A percentile compares a stretch with the other conserved stretches of the same genome.
Evolutionary conservation across 352 stramenopile species (phyloP).

Genomic region (Thalassiosira oceanica): DNA sequence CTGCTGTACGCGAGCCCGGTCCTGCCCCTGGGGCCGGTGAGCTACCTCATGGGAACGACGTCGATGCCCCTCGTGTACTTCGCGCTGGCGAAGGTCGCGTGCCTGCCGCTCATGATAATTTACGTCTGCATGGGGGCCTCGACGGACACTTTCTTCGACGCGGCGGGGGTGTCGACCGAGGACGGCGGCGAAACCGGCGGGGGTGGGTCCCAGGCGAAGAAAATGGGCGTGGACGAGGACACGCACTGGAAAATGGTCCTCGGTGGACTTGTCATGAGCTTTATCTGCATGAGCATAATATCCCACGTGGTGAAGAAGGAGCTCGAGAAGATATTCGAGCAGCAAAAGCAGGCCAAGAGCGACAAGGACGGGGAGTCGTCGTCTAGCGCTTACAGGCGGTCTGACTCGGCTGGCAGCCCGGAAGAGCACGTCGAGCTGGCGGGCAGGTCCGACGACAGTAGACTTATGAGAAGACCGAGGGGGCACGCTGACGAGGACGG

Average conservation of each 20-base stretch:
- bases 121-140: slow-evolving; percentile 76
- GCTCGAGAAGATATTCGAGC: slow-evolving; percentile 45
- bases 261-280: slow-evolving; percentile 60
- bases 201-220: slow-evolving; percentile 9
- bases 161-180: slow-evolving; percentile 1
- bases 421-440: background rate
- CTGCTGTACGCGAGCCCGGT: slow-evolving; percentile 77
- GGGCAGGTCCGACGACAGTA: slow-evolving; percentile 8
- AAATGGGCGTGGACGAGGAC: slow-evolving; percentile 47
- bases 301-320: slow-evolving; percentile 72
- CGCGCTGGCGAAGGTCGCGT: slow-evolving; percentile 68
- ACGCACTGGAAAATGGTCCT: slow-evolving; percentile 70
- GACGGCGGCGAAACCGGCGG: slow-evolving; percentile 13
- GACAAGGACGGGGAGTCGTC: slow-evolving; percentile 3
- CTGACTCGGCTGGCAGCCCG: too few species aligned
- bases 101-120: slow-evolving; percentile 67
- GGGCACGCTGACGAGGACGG: slow-evolving; percentile 28
- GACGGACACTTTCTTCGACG: slow-evolving; percentile 54
- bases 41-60: slow-evolving; percentile 75
- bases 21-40: slow-evolving; percentile 67
- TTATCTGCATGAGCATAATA: slow-evolving; percentile 72
- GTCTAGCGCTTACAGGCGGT: too few species aligned
- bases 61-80: slow-evolving; percentile 69
- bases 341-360: slow-evolving; percentile 38
- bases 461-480: slow-evolving; percentile 23